Evolutionary conservation across 2,329 filamentous ascomycete species (phyloP).

Genomic region (Colletotrichum gigasporum): DNA sequence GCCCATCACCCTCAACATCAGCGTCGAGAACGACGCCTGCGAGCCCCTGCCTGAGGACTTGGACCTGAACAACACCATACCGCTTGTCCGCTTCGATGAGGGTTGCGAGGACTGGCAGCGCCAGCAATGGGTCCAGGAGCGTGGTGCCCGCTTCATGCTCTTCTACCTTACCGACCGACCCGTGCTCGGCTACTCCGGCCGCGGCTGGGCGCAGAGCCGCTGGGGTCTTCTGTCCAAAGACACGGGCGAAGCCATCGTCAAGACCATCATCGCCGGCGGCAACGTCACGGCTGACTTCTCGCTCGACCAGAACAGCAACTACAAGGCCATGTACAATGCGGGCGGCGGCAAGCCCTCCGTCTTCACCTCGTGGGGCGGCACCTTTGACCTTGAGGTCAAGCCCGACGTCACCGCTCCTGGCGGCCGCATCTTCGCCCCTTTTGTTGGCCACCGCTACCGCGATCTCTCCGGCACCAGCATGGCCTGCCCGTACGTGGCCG

Average conservation of each 20-base stretch:
- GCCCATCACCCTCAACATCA: slow-evolving; percentile 37
- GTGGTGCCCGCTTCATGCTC: slow-evolving; percentile 41
- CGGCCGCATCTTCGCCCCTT: slow-evolving; percentile 60
- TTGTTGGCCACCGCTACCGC: slow-evolving; percentile 52
- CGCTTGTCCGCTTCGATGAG: slow-evolving; percentile 26
- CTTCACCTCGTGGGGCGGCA: slow-evolving; percentile 50
- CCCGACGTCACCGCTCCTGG: slow-evolving; percentile 61
- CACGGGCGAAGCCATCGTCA: slow-evolving; percentile 43
- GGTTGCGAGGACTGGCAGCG: slow-evolving; percentile 32
- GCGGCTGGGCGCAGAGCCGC: slow-evolving; percentile 23
- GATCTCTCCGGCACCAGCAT: slow-evolving; percentile 64
- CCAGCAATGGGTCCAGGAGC: slow-evolving; percentile 41
- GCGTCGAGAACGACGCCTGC: slow-evolving; percentile 38
- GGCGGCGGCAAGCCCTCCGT: slow-evolving; percentile 52
- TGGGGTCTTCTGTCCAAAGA: slow-evolving; percentile 25
- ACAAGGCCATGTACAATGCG: slow-evolving; percentile 27
- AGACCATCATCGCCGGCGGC: slow-evolving; percentile 39
- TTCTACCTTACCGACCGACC: slow-evolving; percentile 43
- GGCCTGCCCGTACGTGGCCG: slow-evolving; percentile 64
- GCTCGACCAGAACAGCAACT: slow-evolving; percentile 12
- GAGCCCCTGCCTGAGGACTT: slow-evolving; percentile 29
- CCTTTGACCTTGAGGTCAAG: slow-evolving; percentile 59
- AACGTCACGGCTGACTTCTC: slow-evolving; percentile 42
- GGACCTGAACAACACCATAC: slow-evolving; percentile 16
- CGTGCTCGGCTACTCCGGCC: slow-evolving; percentile 16